Percentiles rank a stretch among this genome's conserved stretches.
Conservation (phyloP, 2,329 filamentous ascomycete species). For the Fusarium sp. region DNA sequence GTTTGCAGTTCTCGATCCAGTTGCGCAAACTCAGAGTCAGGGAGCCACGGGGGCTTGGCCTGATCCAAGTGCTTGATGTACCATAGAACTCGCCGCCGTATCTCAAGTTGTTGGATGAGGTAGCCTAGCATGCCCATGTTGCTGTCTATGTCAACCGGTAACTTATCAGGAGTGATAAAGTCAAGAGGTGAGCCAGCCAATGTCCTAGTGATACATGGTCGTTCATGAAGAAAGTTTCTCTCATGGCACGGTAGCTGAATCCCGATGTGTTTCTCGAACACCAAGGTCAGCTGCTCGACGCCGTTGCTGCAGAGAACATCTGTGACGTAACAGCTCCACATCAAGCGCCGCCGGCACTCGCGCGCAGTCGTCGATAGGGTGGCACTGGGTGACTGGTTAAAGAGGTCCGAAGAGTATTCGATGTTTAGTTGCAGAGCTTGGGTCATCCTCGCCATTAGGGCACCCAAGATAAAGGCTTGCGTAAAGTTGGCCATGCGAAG, state of each 20-base stretch:
- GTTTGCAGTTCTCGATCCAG: constrained; percentile 4
- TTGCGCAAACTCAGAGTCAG: constrained; percentile 24
- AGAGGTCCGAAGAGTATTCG: constrained; percentile 27
- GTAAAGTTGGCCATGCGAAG: constrained; percentile 36
- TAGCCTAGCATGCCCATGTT: constrained; percentile 31
- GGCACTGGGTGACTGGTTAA: background rate
- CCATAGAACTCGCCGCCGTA: constrained; percentile 24
- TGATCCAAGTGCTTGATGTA: constrained; percentile 29
- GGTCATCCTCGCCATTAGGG: constrained; percentile 28
- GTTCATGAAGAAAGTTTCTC: constrained; percentile 19
- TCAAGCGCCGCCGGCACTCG: constrained; percentile 33
- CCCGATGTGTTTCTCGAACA: constrained; percentile 29
- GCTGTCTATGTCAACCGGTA: constrained; percentile 13
- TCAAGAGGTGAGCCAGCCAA: constrained; percentile 9
- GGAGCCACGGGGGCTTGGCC: constrained; percentile 27
- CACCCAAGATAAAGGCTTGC: constrained; percentile 35
- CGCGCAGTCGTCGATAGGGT: constrained; percentile 9
- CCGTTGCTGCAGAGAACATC: constrained; percentile 32
- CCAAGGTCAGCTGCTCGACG: constrained; percentile 32
- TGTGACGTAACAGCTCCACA: constrained; percentile 38
- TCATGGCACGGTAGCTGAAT: constrained; percentile 34
- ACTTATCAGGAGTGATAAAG: constrained; percentile 6
- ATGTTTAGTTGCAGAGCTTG: constrained; percentile 37
- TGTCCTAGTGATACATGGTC: constrained; percentile 21
- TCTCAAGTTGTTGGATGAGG: constrained; percentile 26